Percentiles rank a stretch among this genome's conserved stretches.
Conservation (phyloP, 352 stramenopile species). For the Pythium chondricola region DNA sequence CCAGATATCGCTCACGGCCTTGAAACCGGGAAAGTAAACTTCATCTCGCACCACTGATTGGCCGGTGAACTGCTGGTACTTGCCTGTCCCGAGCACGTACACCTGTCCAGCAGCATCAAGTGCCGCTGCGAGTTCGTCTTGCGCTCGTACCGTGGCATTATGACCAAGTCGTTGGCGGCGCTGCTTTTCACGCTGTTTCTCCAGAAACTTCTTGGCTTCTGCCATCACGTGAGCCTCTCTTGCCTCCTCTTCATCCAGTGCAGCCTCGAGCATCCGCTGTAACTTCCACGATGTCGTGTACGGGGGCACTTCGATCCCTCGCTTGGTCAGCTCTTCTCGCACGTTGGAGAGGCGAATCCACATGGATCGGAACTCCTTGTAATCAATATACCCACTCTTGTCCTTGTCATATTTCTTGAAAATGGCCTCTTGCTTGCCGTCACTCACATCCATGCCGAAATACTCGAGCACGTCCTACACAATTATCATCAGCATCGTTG, state of each 20-base stretch:
- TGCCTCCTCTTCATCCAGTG: conserved; percentile 89
- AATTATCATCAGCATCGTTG: conserved; percentile 1
- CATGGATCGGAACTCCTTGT: conserved; percentile 91
- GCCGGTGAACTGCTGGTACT: conserved; percentile 77
- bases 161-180: conserved; percentile 29
- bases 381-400: conserved; percentile 89
- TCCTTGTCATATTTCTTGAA: conserved; percentile 93
- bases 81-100: conserved; percentile 88
- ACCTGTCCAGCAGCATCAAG: conserved; percentile 90
- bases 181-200: conserved; percentile 74
- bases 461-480: conserved; percentile 89
- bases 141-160: conserved; percentile 56
- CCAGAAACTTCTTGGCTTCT: conserved; percentile 66
- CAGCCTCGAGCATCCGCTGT: conserved; percentile 78
- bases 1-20: conserved; percentile 60
- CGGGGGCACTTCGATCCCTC: conserved; percentile 85
- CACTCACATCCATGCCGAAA: conserved; percentile 82
- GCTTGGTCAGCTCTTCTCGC: conserved; percentile 76
- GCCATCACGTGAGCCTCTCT: conserved; percentile 70
- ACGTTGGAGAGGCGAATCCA: conserved; percentile 83
- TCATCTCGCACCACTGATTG: conserved; percentile 42
- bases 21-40: conserved; percentile 54
- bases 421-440: conserved; percentile 87
- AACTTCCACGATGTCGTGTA: conserved; percentile 77
- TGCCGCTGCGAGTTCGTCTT: conserved; percentile 79